Conservation (phyloP, 169 alveolate species). For the Theileria parva region DNA sequence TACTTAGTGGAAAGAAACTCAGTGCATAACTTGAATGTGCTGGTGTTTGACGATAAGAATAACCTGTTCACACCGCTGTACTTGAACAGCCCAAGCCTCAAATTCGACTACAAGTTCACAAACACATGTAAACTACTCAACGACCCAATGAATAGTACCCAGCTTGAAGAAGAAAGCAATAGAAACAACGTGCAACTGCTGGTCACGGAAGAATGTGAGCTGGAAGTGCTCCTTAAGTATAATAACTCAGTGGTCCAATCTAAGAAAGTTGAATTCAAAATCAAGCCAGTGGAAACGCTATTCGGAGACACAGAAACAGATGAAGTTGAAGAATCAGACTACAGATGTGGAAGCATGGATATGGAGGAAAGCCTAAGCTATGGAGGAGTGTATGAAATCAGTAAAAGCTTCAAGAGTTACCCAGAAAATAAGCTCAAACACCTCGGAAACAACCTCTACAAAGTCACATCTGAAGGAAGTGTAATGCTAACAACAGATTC, state of each 20-base stretch:
- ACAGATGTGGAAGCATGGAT: neutral
- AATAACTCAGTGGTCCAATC: neutral
- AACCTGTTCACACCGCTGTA: constrained; percentile 11
- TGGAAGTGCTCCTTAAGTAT: neutral
- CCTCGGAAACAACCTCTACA: constrained; percentile 4
- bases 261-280: constrained; percentile 2
- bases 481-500: neutral
- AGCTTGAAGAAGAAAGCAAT: neutral
- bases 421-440: constrained; percentile 12
- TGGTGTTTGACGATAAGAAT: neutral
- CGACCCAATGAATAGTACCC: neutral
- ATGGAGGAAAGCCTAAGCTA: constrained; percentile 5
- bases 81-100: neutral
- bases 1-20: constrained; percentile 2
- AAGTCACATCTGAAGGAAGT: neutral
- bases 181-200: neutral
- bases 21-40: neutral
- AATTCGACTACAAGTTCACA: neutral
- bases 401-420: constrained; percentile 10
- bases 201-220: neutral
- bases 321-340: neutral
- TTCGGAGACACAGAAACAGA: neutral
- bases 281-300: neutral
- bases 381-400: constrained; percentile 12
- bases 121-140: constrained; percentile 4